Percentiles rank a stretch among this genome's conserved stretches.
Evolutionary conservation across 108 stramenopile genomes (phyloP).

Genomic region (Nitzschia inconspicua): DNA sequence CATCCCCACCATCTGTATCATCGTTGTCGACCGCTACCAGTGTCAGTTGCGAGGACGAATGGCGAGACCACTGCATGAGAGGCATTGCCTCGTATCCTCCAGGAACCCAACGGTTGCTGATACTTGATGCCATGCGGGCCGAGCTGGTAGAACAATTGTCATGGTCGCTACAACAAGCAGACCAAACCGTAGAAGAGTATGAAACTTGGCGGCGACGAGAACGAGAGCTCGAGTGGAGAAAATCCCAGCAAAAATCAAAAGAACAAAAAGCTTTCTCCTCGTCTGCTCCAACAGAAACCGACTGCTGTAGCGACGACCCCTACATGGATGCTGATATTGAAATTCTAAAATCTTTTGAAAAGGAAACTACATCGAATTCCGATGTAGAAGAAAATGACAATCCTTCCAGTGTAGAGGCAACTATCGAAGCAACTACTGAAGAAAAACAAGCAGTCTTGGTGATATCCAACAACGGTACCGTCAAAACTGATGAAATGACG

Average conservation of each 20-base stretch:
- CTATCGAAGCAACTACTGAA: neutral
- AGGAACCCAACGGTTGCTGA: constrained; percentile 58
- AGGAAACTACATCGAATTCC: constrained; percentile 6
- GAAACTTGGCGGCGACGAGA: neutral
- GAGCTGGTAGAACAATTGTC: constrained; percentile 63
- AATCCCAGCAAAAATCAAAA: neutral
- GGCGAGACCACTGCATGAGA: constrained; percentile 48
- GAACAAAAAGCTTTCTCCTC: neutral
- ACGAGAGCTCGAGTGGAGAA: neutral
- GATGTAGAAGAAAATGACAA: constrained; percentile 1
- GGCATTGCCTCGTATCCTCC: constrained; percentile 74
- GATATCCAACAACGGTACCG: constrained; percentile 18
- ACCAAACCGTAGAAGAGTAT: constrained; percentile 33
- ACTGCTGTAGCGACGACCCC: neutral
- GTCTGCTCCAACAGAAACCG: neutral
- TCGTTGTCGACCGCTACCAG: constrained; percentile 3
- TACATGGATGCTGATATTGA: constrained; percentile 36
- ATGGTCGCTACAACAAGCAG: constrained; percentile 30
- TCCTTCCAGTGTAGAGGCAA: neutral
- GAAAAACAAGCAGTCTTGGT: constrained; percentile 3
- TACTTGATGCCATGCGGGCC: constrained; percentile 65
- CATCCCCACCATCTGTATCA: neutral
- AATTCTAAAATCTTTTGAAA: constrained; percentile 20
- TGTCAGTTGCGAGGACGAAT: constrained; percentile 39
- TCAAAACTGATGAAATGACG: neutral